phyloP scores from a whole-genome alignment of 495 filamentous ascomycete genomes.

The Xylaria sp. region DNA sequence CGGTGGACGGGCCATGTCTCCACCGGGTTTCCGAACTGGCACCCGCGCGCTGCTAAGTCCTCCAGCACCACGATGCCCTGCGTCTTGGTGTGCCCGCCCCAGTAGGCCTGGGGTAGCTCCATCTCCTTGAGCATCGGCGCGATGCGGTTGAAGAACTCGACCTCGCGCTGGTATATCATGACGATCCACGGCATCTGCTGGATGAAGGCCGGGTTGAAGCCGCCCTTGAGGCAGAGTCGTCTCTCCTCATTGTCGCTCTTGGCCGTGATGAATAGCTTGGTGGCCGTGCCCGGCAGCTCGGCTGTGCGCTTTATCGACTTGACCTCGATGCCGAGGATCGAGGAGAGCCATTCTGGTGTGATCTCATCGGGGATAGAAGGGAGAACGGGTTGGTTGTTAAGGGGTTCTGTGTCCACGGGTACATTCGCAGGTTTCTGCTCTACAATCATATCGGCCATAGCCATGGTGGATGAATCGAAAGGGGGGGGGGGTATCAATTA shows the following conservation, averaged over 20 bases:
- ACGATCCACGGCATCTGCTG: slow-evolving; percentile 43
- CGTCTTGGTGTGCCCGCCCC: slow-evolving; percentile 36
- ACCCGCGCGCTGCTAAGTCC: slow-evolving; percentile 38
- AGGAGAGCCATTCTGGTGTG: slow-evolving; percentile 49
- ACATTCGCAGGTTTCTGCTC: slow-evolving; percentile 7
- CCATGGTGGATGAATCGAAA: not conserved
- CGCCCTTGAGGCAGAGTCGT: slow-evolving; percentile 44
- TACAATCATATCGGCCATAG: slow-evolving; percentile 19
- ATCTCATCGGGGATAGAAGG: slow-evolving; percentile 48
- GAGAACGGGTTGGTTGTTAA: slow-evolving; percentile 27
- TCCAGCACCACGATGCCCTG: slow-evolving; percentile 49
- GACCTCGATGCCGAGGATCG: slow-evolving; percentile 40
- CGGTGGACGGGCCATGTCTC: slow-evolving; percentile 34
- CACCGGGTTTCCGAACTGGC: slow-evolving; percentile 40
- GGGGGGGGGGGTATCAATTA: not conserved
- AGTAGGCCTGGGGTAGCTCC: slow-evolving; percentile 45
- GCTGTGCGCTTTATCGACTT: slow-evolving; percentile 38
- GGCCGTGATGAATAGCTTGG: slow-evolving; percentile 43
- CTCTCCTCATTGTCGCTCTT: slow-evolving; percentile 31
- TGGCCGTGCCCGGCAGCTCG: slow-evolving; percentile 41
- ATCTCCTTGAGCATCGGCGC: slow-evolving; percentile 40
- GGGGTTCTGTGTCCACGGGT: not conserved
- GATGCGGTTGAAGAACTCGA: slow-evolving; percentile 44
- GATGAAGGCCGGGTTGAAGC: slow-evolving; percentile 44
- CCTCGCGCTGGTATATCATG: slow-evolving; percentile 43